A percentile compares a stretch with the other conserved stretches of the same genome.
Conservation (phyloP, 345 rosid genomes). For the Populus deltoides region DNA sequence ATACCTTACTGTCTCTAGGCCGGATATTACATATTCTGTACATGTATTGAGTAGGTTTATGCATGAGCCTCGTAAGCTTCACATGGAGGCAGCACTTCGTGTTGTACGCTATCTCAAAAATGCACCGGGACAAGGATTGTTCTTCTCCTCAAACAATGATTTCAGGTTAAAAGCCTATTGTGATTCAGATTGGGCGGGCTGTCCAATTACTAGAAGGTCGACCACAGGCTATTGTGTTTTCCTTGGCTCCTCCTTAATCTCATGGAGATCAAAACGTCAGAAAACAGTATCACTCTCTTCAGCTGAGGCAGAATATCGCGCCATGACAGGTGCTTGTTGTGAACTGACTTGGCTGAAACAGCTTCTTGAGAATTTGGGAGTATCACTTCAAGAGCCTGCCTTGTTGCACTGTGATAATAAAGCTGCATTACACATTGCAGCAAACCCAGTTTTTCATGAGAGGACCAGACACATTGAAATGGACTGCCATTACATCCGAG, state of each 20-base stretch:
- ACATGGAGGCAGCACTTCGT: neutral
- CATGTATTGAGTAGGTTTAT: neutral
- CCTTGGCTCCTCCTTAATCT: neutral
- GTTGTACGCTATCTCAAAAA: neutral
- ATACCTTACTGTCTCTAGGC: slow-evolving; percentile 5
- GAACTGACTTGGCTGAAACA: too few relatives aligned
- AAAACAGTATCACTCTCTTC: neutral
- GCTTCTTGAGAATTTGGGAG: too few relatives aligned
- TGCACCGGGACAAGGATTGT: neutral
- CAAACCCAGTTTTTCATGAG: too few relatives aligned
- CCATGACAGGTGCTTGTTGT: too few relatives aligned
- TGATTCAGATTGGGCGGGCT: neutral
- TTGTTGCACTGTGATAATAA: too few relatives aligned
- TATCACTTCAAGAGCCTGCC: too few relatives aligned
- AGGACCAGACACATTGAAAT: too few relatives aligned
- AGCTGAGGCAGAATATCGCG: too few relatives aligned
- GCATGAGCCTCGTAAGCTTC: slow-evolving; percentile 1
- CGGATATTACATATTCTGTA: slow-evolving; percentile 1
- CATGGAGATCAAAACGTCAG: neutral
- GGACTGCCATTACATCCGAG: too few relatives aligned
- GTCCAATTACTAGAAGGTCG: neutral
- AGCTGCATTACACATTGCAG: too few relatives aligned
- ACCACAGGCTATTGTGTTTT: neutral
- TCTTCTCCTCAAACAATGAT: neutral
- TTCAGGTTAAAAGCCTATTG: neutral